Conservation (phyloP, 306 rosid species). For the Rosa persica region DNA sequence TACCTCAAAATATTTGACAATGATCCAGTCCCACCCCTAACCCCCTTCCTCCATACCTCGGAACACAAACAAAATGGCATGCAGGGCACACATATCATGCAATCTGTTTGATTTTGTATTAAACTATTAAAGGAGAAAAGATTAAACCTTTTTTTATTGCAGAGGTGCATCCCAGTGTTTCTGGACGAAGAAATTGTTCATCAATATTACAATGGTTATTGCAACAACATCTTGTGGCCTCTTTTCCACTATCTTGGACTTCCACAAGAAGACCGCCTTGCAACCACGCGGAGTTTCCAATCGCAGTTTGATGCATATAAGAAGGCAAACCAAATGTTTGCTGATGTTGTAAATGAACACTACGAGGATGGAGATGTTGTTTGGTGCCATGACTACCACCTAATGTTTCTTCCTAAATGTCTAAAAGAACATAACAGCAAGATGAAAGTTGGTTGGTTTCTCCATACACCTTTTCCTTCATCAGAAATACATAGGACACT, state of each 20-base stretch:
- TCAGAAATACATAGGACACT: conserved; percentile 93
- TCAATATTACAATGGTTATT: conserved; percentile 95
- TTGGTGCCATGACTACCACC: conserved; percentile 97
- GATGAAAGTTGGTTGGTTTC: conserved; percentile 99
- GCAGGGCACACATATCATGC: not conserved
- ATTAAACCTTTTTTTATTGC: conserved; percentile 30
- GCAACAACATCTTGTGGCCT: conserved; percentile 98
- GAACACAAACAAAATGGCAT: not conserved
- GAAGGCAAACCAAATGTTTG: conserved; percentile 90
- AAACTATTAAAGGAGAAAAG: not conserved
- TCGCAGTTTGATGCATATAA: conserved; percentile 93
- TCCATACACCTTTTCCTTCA: conserved; percentile 99
- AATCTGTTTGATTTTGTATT: conserved; percentile 3
- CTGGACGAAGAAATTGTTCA: conserved; percentile 90
- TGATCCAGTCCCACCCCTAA: conserved; percentile 10
- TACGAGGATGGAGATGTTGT: conserved; percentile 93
- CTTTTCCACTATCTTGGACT: conserved; percentile 92
- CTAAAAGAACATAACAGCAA: conserved; percentile 67
- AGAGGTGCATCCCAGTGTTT: conserved; percentile 93
- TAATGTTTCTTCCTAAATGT: conserved; percentile 94
- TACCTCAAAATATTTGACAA: conserved; percentile 6
- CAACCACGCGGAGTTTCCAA: conserved; percentile 91
- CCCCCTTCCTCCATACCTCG: not conserved
- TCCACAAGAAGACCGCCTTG: conserved; percentile 97
- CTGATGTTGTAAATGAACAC: conserved; percentile 82